These are phyloP conservation scores for Pharus latifolius DNA, from an alignment of 176 grass and related monocot species.

Conservation along the genomic window DNA sequence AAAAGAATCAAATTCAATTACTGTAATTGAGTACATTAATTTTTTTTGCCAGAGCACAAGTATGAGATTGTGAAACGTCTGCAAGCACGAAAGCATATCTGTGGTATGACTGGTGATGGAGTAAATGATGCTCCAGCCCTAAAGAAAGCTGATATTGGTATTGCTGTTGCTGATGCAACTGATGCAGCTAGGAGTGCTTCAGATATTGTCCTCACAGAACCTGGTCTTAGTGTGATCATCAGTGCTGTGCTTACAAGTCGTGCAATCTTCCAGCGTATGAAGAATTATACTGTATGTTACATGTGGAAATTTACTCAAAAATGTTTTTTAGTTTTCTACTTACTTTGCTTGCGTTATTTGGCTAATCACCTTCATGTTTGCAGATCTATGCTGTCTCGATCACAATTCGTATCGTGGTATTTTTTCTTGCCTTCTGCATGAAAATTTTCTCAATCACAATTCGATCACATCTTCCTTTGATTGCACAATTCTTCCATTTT, in stretches of 20 bases:
- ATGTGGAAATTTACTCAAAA: neutral
- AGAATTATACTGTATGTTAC: conserved; percentile 61
- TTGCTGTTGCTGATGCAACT: conserved; percentile 73
- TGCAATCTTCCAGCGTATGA: conserved; percentile 90
- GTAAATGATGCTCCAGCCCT: conserved; percentile 80
- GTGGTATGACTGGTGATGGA: conserved; percentile 85
- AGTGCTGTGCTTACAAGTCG: conserved; percentile 74
- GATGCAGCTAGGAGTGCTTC: conserved; percentile 80
- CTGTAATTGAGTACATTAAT: neutral
- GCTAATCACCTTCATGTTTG: conserved; percentile 12
- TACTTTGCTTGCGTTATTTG: neutral
- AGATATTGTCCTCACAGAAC: conserved; percentile 79
- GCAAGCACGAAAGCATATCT: conserved; percentile 76
- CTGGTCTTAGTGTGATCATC: conserved; percentile 72
- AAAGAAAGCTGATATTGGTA: conserved; percentile 86
- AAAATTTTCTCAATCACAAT: too few relatives aligned
- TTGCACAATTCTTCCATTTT: neutral
- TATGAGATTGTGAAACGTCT: conserved; percentile 80
- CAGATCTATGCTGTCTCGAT: conserved; percentile 81
- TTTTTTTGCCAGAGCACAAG: conserved; percentile 49
- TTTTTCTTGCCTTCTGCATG: conserved; percentile 5
- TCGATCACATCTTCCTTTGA: neutral
- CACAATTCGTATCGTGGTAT: conserved; percentile 78
- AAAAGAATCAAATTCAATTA: neutral
- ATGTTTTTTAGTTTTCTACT: neutral